Evolutionary conservation across 257 asterid genomes (phyloP), one percentile per base, ranked within the genome.

Genomic region (Pogostemon cablin): DNA sequence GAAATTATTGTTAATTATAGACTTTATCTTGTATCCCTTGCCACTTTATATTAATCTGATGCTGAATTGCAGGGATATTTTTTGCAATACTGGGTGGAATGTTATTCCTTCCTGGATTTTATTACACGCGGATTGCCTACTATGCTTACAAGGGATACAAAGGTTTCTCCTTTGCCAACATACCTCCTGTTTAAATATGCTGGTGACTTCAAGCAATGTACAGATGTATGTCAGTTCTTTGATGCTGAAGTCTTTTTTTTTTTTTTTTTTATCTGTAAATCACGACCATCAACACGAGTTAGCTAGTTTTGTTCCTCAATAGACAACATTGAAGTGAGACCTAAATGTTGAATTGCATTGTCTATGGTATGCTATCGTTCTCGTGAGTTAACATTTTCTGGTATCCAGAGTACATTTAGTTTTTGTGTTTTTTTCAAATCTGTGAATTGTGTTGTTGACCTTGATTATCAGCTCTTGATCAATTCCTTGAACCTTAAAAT

Each of bases 61-160:
- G 66, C 15, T 70, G 57, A 54, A 63, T 64, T 85, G 62, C 85
- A 92, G 98, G 98, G 77, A 59, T 78, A 5, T 93, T 93, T 82
- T 93, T 93, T 2, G 95, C 98, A 7, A 63, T 87, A 70, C 88
- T 93, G 37, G 98, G 98, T 56, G 97, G 88, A 56, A 74, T 93
- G 60, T 75, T 93, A 63, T 90, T 93, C 79, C 85, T 93, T 66
- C 98, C 98, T 12, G 98, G 98, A 59, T 93, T 90, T 84, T 93
- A 93, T 75, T 88, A 93, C 72, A 88, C 97, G 3, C 77, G 98
- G 79, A 88, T 93, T 48, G 97, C 98, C 6, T 93, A 93, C 86
- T 88, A 90, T 73, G 98, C 98, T 0, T 93, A 93, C 86, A 93
- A 90, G 86, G 98, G 98, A 8, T 93, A 93, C 84, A 88, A 86